Percentiles rank a stretch among this genome's conserved stretches.
These are phyloP conservation scores for Xerophyta viscosa DNA, from an alignment of 106 monocot genomes.

Conservation along the genomic window DNA sequence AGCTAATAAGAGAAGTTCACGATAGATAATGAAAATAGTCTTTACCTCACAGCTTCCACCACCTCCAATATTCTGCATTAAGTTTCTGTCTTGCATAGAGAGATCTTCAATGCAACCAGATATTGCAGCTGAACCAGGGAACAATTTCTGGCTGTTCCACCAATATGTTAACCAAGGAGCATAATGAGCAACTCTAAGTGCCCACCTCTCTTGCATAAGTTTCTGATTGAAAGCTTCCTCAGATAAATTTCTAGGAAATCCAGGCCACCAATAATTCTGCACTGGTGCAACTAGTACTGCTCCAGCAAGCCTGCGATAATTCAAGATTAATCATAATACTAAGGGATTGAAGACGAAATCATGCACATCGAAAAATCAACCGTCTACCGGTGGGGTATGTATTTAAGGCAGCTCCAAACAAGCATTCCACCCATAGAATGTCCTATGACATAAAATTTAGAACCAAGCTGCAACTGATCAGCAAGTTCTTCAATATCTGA, in stretches of 20 bases:
- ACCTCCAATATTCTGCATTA: conserved; percentile 22
- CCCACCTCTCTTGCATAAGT: conserved; percentile 51
- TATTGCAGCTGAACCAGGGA: conserved; percentile 52
- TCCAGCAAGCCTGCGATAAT: conserved; percentile 68
- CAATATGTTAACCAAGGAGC: conserved; percentile 65
- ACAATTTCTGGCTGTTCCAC: conserved; percentile 89
- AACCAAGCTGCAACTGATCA: conserved; percentile 40
- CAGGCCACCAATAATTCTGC: conserved; percentile 80
- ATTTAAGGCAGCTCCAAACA: conserved; percentile 73
- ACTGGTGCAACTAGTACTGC: conserved; percentile 66
- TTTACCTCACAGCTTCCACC: conserved; percentile 4
- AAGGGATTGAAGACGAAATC: too few species aligned
- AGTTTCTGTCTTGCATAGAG: conserved; percentile 25
- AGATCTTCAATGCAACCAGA: conserved; percentile 16
- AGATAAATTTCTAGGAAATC: conserved; percentile 57
- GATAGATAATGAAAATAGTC: neutral
- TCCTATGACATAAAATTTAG: conserved; percentile 67
- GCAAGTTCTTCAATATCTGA: conserved; percentile 86
- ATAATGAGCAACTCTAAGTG: conserved; percentile 64
- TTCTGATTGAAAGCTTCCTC: conserved; percentile 32
- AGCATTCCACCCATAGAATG: conserved; percentile 83
- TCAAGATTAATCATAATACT: too few species aligned
- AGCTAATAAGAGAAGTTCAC: neutral
- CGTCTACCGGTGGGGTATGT: conserved; percentile 75
- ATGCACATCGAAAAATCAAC: too few species aligned